Base-by-base conservation (phyloP, 805 yeast species). In the Pichia cephalocereana region DNA sequence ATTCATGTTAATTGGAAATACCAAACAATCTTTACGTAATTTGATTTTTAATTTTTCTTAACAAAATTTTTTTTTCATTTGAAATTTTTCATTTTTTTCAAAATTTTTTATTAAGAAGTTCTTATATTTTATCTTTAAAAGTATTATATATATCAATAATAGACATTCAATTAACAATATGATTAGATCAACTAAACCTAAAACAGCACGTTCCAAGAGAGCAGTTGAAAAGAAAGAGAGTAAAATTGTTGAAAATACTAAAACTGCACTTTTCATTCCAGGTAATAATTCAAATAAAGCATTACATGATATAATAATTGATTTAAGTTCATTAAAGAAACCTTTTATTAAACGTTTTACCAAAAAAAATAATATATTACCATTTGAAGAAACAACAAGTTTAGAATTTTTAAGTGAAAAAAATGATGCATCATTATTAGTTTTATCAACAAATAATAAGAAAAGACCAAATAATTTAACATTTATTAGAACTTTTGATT, bases 321-420 rank as follows among this genome's bases (percentile, higher is more conserved):
- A 93, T 67, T 69, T 93, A 54, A 74, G 89, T 70, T 88, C 95
- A 4, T 70, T 91, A 63, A 93, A 93, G 68, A 89, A 91, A 67
- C 99, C 99, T 30, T 82, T 79, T 56, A 80, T 83, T 54, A 88
- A 88, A 68, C 80, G 95, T 62, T 91, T 93, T 63, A 74, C 80
- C 49, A 87, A 86, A 68, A 90, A 88, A 72, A 93, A 93, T 61
- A 91, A 87, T 41, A 74, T 91, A 52, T 76, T 83, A 56, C 98
- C 99, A 15, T 93, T 93, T 67, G 99, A 93, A 67, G 98, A 93
- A 63, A 76, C 87, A 14, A 59, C 83, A 2, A 77, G 83, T 37
- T 69, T 93, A 51, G 99, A 93, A 67, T 93, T 93, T 61, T 87
- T 93, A 68, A 77, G 96, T 57, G 96, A 91, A 66, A 93, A 93